Percentiles rank a stretch among this genome's conserved stretches.
phyloP scores from a whole-genome alignment of 306 rosid genomes.

The Arachis hypogaea region DNA sequence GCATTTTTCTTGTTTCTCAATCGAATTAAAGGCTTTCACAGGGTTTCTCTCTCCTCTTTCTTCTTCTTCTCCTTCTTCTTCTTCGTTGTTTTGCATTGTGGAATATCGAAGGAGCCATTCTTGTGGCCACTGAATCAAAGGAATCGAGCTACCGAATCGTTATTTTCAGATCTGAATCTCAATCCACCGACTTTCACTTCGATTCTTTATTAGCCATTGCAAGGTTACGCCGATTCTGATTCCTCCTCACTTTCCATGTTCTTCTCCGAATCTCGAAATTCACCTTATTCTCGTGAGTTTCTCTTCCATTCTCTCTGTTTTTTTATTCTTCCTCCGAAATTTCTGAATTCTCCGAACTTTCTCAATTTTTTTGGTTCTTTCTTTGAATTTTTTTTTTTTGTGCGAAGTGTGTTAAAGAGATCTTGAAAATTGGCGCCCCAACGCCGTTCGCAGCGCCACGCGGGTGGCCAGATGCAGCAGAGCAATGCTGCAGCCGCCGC shows the following conservation, averaged over 20 bases:
- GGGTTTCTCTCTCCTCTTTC: constrained; percentile 17
- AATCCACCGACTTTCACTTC: constrained; percentile 6
- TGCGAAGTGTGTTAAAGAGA: constrained; percentile 64
- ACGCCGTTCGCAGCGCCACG: constrained; percentile 99
- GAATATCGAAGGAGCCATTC: background rate
- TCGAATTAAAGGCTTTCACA: constrained; percentile 20
- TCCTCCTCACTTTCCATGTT: constrained; percentile 64
- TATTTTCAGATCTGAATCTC: constrained; percentile 69
- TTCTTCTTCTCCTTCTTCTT: constrained; percentile 2
- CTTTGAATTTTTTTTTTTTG: background rate
- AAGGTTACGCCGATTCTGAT: constrained; percentile 46
- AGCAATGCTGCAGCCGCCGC: constrained; percentile 95
- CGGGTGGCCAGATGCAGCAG: constrained; percentile 99
- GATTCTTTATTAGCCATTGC: constrained; percentile 2
- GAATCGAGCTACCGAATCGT: constrained; percentile 28
- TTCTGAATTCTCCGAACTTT: background rate
- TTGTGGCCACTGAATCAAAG: constrained; percentile 21
- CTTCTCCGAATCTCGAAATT: constrained; percentile 52
- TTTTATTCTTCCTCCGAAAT: background rate
- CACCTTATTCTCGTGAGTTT: constrained; percentile 61
- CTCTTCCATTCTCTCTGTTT: background rate
- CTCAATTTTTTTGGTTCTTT: background rate
- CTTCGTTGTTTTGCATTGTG: constrained; percentile 18
- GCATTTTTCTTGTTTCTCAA: constrained; percentile 13
- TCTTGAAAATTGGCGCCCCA: constrained; percentile 99